A percentile compares a stretch with the other conserved stretches of the same genome.
Conservation (phyloP, 1,284 basidiomycete genomes). For the Neolentinus lepideus region DNA sequence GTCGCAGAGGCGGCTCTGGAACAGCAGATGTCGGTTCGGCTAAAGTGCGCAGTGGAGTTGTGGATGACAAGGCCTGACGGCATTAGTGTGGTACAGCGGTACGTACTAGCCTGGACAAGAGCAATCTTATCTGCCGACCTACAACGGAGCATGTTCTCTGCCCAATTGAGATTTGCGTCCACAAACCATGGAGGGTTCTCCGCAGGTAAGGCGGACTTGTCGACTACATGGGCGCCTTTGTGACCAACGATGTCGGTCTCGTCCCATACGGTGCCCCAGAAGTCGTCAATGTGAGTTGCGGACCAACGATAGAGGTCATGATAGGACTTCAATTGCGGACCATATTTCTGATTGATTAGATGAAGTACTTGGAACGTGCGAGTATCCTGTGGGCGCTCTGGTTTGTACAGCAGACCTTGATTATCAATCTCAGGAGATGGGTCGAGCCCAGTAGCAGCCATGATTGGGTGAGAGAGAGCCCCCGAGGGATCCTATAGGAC, state of each 20-base stretch:
- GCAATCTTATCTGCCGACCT: conserved; percentile 57
- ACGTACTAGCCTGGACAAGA: conserved; percentile 68
- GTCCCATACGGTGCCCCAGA: conserved; percentile 82
- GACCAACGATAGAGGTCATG: conserved; percentile 72
- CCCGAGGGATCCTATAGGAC: not conserved
- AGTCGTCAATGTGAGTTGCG: conserved; percentile 48
- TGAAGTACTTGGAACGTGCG: conserved; percentile 51
- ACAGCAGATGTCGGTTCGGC: conserved; percentile 53
- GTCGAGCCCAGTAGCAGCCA: not conserved
- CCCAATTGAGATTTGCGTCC: conserved; percentile 72
- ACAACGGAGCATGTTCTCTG: conserved; percentile 76
- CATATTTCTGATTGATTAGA: conserved; percentile 46
- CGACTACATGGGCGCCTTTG: conserved; percentile 56
- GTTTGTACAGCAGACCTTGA: conserved; percentile 36
- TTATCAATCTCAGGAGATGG: not conserved
- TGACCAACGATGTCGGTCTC: conserved; percentile 57
- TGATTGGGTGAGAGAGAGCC: not conserved
- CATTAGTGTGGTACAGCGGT: conserved; percentile 3
- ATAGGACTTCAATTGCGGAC: conserved; percentile 48
- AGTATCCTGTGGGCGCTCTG: conserved; percentile 38
- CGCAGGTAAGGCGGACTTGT: conserved; percentile 49
- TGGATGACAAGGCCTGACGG: conserved; percentile 3
- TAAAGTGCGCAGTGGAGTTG: conserved; percentile 18
- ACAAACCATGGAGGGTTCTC: conserved; percentile 77
- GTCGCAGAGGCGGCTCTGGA: conserved; percentile 37